A percentile compares a stretch with the other conserved stretches of the same genome.
These are phyloP conservation scores for Neurospora sp. DNA, from an alignment of 495 filamentous ascomycete genomes.

Conservation along the genomic window DNA sequence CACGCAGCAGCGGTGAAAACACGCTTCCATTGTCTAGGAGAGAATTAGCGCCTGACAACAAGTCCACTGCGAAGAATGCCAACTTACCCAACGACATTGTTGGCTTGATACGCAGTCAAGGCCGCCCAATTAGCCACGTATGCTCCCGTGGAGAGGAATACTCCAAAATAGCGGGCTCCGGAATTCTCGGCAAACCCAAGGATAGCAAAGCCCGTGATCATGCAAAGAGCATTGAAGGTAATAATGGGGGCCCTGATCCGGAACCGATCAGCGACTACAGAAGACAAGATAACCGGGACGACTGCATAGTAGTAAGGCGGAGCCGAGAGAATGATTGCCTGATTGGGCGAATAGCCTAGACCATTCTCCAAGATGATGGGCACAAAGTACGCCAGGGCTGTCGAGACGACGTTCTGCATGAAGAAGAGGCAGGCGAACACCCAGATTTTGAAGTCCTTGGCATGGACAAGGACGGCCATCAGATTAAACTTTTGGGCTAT, in stretches of 20 bases:
- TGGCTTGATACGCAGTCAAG: conserved; percentile 61
- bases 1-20: conserved; percentile 60
- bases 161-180: conserved; percentile 61
- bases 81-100: conserved; percentile 49
- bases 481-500: conserved; percentile 50
- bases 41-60: conserved; percentile 1
- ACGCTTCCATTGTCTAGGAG: conserved; percentile 59
- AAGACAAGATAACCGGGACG: conserved; percentile 60
- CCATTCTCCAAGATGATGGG: conserved; percentile 63
- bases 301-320: conserved; percentile 72
- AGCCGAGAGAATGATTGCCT: conserved; percentile 60
- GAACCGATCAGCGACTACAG: conserved; percentile 55
- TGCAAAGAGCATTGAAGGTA: conserved; percentile 58
- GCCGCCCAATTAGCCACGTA: conserved; percentile 78
- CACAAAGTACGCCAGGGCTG: conserved; percentile 57
- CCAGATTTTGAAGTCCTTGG: conserved; percentile 60
- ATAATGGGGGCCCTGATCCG: conserved; percentile 59
- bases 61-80: neutral
- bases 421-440: conserved; percentile 67
- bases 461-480: conserved; percentile 48
- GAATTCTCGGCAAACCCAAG: conserved; percentile 61
- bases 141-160: conserved; percentile 65
- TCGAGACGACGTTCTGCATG: conserved; percentile 61
- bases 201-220: conserved; percentile 66
- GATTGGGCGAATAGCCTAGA: conserved; percentile 58